A percentile compares a stretch with the other conserved stretches of the same genome.
phyloP scores from a whole-genome alignment of 371 early-diverging fungal species.

The Entomophthora muscae region DNA sequence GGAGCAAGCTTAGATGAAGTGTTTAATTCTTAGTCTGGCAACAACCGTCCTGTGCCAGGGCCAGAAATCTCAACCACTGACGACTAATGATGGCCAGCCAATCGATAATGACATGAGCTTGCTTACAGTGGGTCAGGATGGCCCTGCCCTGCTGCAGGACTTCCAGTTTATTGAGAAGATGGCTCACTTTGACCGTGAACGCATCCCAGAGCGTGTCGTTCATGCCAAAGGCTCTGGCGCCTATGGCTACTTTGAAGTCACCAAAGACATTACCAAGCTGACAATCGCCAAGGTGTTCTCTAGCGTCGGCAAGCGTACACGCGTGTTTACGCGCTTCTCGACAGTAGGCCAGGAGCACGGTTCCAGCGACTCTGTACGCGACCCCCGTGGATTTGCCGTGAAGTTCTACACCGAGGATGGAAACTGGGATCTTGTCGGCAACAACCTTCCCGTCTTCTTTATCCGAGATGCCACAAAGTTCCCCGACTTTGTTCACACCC shows the following conservation, averaged over 20 bases:
- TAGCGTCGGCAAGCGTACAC: constrained; percentile 36
- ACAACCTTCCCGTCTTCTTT: constrained; percentile 45
- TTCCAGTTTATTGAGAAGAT: constrained; percentile 25
- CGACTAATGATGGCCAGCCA: constrained; percentile 25
- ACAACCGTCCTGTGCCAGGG: not conserved
- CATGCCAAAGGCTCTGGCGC: constrained; percentile 48
- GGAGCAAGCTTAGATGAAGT: no score
- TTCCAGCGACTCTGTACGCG: constrained; percentile 33
- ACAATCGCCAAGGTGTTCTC: constrained; percentile 36
- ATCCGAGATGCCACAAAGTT: constrained; percentile 42
- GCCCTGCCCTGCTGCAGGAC: constrained; percentile 19
- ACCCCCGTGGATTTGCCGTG: constrained; percentile 44
- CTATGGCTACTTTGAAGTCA: constrained; percentile 31
- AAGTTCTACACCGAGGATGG: constrained; percentile 56
- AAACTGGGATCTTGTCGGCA: constrained; percentile 51
- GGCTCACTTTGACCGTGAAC: constrained; percentile 43
- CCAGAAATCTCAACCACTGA: not conserved
- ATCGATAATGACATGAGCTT: constrained; percentile 45
- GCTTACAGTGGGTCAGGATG: constrained; percentile 29
- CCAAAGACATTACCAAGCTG: constrained; percentile 30
- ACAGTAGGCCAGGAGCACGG: constrained; percentile 44
- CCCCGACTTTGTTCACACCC: constrained; percentile 48
- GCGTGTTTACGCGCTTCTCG: constrained; percentile 43
- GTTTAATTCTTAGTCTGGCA: not conserved
- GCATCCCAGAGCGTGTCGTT: constrained; percentile 44